Percentiles rank a stretch among this genome's conserved stretches.
These are phyloP conservation scores for Circinella minor DNA, from an alignment of 371 early-diverging fungal genomes.

Conservation along the genomic window DNA sequence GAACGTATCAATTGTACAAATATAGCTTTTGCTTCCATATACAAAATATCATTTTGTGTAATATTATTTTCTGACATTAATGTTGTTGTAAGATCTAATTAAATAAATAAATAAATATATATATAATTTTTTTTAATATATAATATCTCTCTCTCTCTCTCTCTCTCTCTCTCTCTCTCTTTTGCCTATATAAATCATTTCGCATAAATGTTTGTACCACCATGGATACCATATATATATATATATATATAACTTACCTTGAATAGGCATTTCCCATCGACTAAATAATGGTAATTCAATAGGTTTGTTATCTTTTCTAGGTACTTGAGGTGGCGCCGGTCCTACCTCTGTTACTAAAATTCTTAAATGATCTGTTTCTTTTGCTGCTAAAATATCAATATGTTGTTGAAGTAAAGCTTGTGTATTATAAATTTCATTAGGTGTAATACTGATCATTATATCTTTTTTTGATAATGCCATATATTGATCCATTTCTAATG, in stretches of 20 bases:
- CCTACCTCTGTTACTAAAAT: constrained; percentile 82
- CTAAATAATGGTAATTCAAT: constrained; percentile 86
- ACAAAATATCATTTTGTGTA: constrained; percentile 91
- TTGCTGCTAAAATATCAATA: constrained; percentile 77
- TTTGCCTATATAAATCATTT: not conserved
- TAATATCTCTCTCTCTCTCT: not conserved
- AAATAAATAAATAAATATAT: not conserved
- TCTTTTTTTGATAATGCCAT: constrained; percentile 94
- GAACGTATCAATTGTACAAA: constrained; percentile 92
- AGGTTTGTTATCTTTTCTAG: constrained; percentile 84
- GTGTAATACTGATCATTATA: constrained; percentile 82
- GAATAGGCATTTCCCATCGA: constrained; percentile 92
- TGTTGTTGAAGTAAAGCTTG: constrained; percentile 86
- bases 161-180: not conserved
- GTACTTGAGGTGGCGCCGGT: constrained; percentile 75
- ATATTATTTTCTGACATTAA: constrained; percentile 83
- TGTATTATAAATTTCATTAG: constrained; percentile 93
- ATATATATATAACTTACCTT: constrained; percentile 48
- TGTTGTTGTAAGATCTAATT: constrained; percentile 52
- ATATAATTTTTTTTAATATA: not conserved
- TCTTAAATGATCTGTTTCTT: constrained; percentile 81
- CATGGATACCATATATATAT: not conserved
- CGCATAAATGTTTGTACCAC: not conserved
- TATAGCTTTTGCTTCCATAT: constrained; percentile 93
- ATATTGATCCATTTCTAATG: constrained; percentile 96